phyloP scores from a whole-genome alignment of 306 rosid species.

The Cucurbita argyrosperma region DNA sequence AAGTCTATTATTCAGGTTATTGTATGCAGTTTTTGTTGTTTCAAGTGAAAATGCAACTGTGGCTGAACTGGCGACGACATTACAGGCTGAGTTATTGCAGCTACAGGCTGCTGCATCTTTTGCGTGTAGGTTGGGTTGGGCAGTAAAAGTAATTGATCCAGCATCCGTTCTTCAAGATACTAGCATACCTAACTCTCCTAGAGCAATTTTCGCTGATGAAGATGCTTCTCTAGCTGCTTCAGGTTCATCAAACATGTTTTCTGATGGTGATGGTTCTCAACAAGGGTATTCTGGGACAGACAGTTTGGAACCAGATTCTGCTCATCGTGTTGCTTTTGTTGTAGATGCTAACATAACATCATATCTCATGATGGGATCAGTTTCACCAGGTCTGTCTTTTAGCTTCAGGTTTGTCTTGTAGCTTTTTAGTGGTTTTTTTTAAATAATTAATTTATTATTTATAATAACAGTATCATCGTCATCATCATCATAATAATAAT shows the following conservation, averaged over 20 bases:
- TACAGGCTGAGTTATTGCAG: slow-evolving; percentile 70
- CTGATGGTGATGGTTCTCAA: slow-evolving; percentile 37
- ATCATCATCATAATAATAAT: background rate
- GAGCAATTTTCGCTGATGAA: slow-evolving; percentile 38
- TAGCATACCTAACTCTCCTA: slow-evolving; percentile 40
- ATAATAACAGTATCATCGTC: background rate
- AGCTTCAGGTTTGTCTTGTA: background rate
- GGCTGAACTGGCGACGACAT: slow-evolving; percentile 74
- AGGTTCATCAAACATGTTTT: slow-evolving; percentile 32
- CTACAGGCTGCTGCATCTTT: slow-evolving; percentile 92
- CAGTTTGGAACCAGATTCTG: slow-evolving; percentile 35
- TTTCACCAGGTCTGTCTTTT: slow-evolving; percentile 78
- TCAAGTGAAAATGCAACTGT: slow-evolving; percentile 89
- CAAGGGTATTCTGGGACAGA: slow-evolving; percentile 55
- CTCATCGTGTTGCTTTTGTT: slow-evolving; percentile 67
- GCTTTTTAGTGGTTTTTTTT: background rate
- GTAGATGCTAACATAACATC: slow-evolving; percentile 96
- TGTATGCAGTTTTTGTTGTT: slow-evolving; percentile 95
- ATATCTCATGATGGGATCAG: slow-evolving; percentile 98
- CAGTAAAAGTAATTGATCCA: slow-evolving; percentile 71
- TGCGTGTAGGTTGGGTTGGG: slow-evolving; percentile 88
- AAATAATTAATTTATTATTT: background rate
- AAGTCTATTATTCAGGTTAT: slow-evolving; percentile 36
- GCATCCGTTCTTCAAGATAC: slow-evolving; percentile 53
- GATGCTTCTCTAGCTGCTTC: slow-evolving; percentile 35